Percentiles rank a stretch among this genome's conserved stretches.
These are phyloP conservation scores for Cutaneotrichosporon sp. DNA, from an alignment of 1,284 basidiomycete genomes.

Conservation along the genomic window DNA sequence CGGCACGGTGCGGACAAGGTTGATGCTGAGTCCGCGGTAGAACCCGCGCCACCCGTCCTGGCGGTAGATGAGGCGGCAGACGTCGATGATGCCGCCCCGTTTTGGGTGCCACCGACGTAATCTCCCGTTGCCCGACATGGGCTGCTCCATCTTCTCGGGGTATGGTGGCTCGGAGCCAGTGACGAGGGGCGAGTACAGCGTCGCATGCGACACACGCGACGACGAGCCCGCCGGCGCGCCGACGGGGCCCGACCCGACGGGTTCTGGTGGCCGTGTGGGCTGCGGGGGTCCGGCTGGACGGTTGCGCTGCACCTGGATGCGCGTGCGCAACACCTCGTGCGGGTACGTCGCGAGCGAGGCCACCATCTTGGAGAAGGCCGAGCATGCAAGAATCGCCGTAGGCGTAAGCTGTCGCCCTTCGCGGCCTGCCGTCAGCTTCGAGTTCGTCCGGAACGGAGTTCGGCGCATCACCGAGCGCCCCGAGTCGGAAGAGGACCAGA, in stretches of 20 bases:
- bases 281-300: not conserved
- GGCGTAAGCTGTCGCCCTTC: constrained; percentile 63
- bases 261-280: constrained; percentile 1
- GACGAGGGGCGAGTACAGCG: constrained; percentile 33
- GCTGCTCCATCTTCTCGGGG: constrained; percentile 3
- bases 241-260: not conserved
- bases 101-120: constrained; percentile 23
- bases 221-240: constrained; percentile 1
- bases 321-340: constrained; percentile 90
- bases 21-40: constrained; percentile 87
- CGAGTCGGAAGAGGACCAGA: not conserved
- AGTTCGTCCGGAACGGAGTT: not conserved
- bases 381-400: constrained; percentile 76
- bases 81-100: constrained; percentile 65
- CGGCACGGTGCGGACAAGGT: constrained; percentile 87
- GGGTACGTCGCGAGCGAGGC: constrained; percentile 93
- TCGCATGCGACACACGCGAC: constrained; percentile 4
- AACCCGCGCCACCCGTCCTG: constrained; percentile 84
- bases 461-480: not conserved
- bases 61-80: constrained; percentile 67
- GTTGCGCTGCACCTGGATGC: constrained; percentile 67
- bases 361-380: constrained; percentile 87
- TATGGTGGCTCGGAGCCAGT: constrained; percentile 33
- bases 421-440: constrained; percentile 42
- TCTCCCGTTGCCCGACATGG: not conserved